Conservation (phyloP, 306 rosid species). For the Begonia loranthoides region DNA sequence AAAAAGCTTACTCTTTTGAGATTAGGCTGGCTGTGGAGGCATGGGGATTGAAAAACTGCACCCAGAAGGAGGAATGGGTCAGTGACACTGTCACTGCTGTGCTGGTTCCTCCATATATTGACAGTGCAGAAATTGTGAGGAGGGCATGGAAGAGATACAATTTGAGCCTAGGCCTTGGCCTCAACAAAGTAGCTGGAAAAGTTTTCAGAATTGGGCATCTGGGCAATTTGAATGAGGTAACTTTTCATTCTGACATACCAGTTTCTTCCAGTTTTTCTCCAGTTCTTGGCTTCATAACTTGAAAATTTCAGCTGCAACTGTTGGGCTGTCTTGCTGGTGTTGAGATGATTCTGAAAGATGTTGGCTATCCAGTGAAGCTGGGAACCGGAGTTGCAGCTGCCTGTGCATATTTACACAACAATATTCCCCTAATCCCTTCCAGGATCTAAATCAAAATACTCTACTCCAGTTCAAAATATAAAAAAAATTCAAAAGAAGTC, state of each 20-base stretch:
- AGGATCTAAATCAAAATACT: conserved; percentile 41
- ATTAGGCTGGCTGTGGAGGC: conserved; percentile 95
- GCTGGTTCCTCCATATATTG: conserved; percentile 78
- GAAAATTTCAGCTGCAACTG: conserved; percentile 65
- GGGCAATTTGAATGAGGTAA: conserved; percentile 90
- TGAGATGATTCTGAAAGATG: conserved; percentile 93
- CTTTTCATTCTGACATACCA: conserved; percentile 6
- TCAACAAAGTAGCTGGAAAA: conserved; percentile 92
- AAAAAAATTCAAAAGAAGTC: too few relatives aligned
- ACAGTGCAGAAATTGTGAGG: conserved; percentile 73
- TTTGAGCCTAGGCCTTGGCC: conserved; percentile 87
- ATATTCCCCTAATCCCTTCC: conserved; percentile 73
- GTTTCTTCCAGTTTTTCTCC: neutral
- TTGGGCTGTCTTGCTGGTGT: conserved; percentile 98
- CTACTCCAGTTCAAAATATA: too few relatives aligned
- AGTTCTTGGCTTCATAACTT: neutral
- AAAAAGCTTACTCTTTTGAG: too few relatives aligned
- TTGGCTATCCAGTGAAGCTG: conserved; percentile 85
- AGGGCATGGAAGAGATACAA: conserved; percentile 94
- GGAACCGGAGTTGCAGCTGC: conserved; percentile 99
- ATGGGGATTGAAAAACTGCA: conserved; percentile 99
- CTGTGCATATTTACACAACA: conserved; percentile 66
- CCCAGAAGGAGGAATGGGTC: conserved; percentile 83
- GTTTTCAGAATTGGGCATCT: conserved; percentile 99
- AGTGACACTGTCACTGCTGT: conserved; percentile 96